Evolutionary conservation across 2,329 filamentous ascomycete genomes (phyloP).

Genomic region (Talaromyces sp.): DNA sequence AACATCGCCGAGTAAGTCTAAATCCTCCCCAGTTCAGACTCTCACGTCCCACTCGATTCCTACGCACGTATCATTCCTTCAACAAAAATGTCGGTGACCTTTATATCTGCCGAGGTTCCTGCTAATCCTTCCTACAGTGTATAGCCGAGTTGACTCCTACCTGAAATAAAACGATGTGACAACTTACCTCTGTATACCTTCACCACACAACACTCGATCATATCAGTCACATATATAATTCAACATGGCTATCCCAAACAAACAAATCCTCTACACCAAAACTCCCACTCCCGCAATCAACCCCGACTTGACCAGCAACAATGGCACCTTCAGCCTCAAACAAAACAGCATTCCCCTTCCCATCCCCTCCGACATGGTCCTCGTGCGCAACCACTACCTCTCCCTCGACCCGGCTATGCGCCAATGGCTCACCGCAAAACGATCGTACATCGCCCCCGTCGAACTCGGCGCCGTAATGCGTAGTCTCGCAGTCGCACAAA

Average conservation of each 20-base stretch:
- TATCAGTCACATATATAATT: not conserved
- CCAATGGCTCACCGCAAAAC: slow-evolving; percentile 60
- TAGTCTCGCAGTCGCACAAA: slow-evolving; percentile 57
- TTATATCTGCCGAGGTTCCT: not conserved
- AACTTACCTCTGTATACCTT: not conserved
- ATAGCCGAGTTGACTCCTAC: not conserved
- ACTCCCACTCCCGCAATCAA: slow-evolving; percentile 34
- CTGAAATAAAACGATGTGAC: not conserved
- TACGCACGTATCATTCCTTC: not conserved
- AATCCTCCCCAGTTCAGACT: not conserved
- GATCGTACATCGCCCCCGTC: slow-evolving; percentile 67
- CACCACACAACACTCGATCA: not conserved
- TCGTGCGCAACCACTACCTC: slow-evolving; percentile 60
- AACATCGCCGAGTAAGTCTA: not conserved
- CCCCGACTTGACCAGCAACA: slow-evolving; percentile 27
- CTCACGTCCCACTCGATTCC: not conserved
- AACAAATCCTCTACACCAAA: slow-evolving; percentile 36
- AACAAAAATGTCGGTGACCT: not conserved
- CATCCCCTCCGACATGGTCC: slow-evolving; percentile 54
- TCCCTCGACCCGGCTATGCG: slow-evolving; percentile 75
- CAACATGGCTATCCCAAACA: slow-evolving; percentile 27
- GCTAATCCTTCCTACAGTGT: too few relatives aligned
- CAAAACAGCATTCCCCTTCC: slow-evolving; percentile 26
- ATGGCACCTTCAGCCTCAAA: slow-evolving; percentile 35
- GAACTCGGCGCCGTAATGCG: slow-evolving; percentile 67